phyloP scores from a whole-genome alignment of 2,329 filamentous ascomycete species.

The Zopfia rhizophila region DNA sequence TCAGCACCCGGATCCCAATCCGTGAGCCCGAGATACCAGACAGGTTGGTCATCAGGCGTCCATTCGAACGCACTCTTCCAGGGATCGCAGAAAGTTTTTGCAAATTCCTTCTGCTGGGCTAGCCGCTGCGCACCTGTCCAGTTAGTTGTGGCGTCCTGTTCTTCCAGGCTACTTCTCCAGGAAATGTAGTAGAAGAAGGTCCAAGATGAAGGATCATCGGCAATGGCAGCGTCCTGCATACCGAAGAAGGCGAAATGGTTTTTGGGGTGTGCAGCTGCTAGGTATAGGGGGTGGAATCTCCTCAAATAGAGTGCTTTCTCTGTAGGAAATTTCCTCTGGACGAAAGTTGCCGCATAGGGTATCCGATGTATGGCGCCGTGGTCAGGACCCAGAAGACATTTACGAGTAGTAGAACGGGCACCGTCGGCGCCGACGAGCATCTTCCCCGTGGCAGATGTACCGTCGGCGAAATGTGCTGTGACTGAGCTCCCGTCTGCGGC shows the following conservation, averaged over 20 bases:
- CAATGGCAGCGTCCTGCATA: slow-evolving; percentile 54
- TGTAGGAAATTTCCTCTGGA: slow-evolving; percentile 54
- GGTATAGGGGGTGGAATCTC: slow-evolving; percentile 57
- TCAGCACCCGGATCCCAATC: slow-evolving; percentile 48
- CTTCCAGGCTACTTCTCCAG: slow-evolving; percentile 52
- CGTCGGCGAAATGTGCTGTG: slow-evolving; percentile 49
- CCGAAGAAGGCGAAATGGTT: slow-evolving; percentile 59
- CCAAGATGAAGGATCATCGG: slow-evolving; percentile 54
- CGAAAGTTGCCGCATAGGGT: slow-evolving; percentile 58
- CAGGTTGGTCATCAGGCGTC: slow-evolving; percentile 42
- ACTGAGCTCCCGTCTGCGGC: slow-evolving; percentile 43
- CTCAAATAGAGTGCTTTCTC: slow-evolving; percentile 58
- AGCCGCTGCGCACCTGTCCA: slow-evolving; percentile 51
- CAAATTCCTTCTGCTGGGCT: slow-evolving; percentile 53
- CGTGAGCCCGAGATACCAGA: slow-evolving; percentile 48
- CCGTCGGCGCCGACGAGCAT: slow-evolving; percentile 52
- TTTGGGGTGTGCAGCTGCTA: slow-evolving; percentile 56
- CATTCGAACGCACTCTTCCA: slow-evolving; percentile 54
- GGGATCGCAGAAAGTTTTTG: slow-evolving; percentile 55
- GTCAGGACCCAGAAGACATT: slow-evolving; percentile 39
- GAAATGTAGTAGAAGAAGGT: slow-evolving; percentile 62
- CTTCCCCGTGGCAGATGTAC: slow-evolving; percentile 39
- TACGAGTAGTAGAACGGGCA: slow-evolving; percentile 42
- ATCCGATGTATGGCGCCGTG: slow-evolving; percentile 49
- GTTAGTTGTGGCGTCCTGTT: slow-evolving; percentile 52